Evolutionary conservation across 441 rosid species (phyloP), one percentile per base, ranked within the genome.

Genomic region (Croton setiger): DNA sequence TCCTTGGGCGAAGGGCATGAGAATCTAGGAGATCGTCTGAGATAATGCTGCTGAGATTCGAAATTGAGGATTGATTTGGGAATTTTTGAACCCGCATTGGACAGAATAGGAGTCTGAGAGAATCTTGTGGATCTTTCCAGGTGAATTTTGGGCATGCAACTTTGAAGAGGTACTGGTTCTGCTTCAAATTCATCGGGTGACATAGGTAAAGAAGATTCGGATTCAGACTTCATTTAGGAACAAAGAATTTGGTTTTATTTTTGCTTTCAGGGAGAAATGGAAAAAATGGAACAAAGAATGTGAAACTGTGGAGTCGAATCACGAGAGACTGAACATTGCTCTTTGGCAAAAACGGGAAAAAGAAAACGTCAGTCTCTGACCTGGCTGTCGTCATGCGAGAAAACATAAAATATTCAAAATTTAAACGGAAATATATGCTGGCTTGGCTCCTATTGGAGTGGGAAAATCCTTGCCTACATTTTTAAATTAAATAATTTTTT

Each of bases 91-190:
- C 15, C 52, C 27, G 49, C 75, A 72, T 72, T 72, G 65, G 49
- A 49, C 41, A n/a, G 13, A 47, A 39, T 11, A 1, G 73, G 4
- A 18, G 62, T 1, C 4, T 13, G 54, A 27, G 8, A 11, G 20
- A 31, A 59, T 45, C 73, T 54, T 17, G 67, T 53, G 7, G 67
- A 51, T 70, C 73, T 52, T 35, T 67, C 54, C 61, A 20, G 20
- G 2, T 44, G 49, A 56, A 41, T 44, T 57, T 49, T 11, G 36
- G 74, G 69, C 3, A 56, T 8, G 11, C 2, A 31, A 43, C 27
- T 31, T 10, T 58, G 52, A 10, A 65, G 13, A 49, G 70, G 47
- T 2, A 39, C 15, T 59, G 51, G 45, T 51, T 72, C 21, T 4
- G 3, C 35, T 14, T 67, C 15, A 59, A 7, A 4, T 27, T 41